Percentiles rank a stretch among this genome's conserved stretches.
Evolutionary conservation across 495 filamentous ascomycete genomes (phyloP).

Genomic region (Hypoxylon perforatum): DNA sequence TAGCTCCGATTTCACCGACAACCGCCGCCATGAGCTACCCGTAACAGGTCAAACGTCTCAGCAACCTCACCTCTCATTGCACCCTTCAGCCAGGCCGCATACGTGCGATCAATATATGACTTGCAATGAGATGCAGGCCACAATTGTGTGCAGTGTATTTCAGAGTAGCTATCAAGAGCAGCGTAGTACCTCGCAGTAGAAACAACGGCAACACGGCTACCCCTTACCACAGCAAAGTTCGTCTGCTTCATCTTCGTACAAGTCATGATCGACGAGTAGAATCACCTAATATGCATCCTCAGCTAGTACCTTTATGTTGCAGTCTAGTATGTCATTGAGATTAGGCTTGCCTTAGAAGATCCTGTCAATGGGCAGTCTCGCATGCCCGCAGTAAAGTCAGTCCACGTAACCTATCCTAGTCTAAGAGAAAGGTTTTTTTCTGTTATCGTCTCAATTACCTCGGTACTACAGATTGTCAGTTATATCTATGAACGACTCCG

Average conservation of each 20-base stretch:
- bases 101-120: conserved; percentile 55
- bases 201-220: conserved; percentile 68
- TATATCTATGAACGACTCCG: not conserved
- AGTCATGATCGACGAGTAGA: conserved; percentile 68
- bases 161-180: conserved; percentile 54
- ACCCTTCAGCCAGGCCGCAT: too few species aligned
- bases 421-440: too few species aligned
- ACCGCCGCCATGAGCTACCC: too few species aligned
- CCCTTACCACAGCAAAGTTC: conserved; percentile 74
- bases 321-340: conserved; percentile 72
- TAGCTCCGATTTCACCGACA: too few species aligned
- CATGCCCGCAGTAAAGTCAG: too few species aligned
- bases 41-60: too few species aligned
- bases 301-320: conserved; percentile 64
- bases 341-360: conserved; percentile 66
- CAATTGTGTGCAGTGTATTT: conserved; percentile 63
- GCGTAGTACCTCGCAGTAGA: conserved; percentile 71
- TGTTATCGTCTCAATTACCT: too few species aligned
- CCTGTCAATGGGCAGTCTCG: conserved; percentile 60
- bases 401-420: too few species aligned
- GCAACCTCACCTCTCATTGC: too few species aligned
- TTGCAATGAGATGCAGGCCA: conserved; percentile 74
- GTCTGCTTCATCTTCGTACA: conserved; percentile 75
- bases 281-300: conserved; percentile 69
- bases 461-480: too few species aligned